Base-by-base conservation (phyloP, 2,329 filamentous ascomycete species). In the Xylariomycetidae sp. region DNA sequence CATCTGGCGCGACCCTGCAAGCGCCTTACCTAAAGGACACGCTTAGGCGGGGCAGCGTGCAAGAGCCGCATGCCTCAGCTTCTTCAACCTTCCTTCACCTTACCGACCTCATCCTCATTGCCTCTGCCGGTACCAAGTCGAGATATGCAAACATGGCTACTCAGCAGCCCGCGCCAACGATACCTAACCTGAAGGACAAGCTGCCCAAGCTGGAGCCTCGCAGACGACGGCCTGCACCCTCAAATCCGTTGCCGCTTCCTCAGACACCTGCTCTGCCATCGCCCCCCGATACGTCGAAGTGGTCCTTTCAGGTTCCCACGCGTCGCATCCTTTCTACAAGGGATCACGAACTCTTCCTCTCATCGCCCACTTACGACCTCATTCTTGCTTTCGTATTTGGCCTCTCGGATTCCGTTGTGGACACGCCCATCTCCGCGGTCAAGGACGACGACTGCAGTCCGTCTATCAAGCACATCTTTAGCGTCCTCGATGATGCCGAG, bases 371-470 rank as follows among this genome's bases (percentile, higher is more conserved):
- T 6, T 83, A 85, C 58, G 69, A 68, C 6, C 72, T 96, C 25
- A 72, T 98, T 26, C 67, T 85, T 37, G 78, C 85, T 14, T 98
- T 95, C 63, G 72, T 95, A 41, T 95, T 95, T 59, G 75, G 76
- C 8, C 76, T 98, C 15, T 81, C 88, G 27, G 89, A 95, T 50
- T 79, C 84, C 4, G 85, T 95, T 27, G 67, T 77, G 31, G 79
- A 85, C 52, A 76, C 69, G 18, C 76, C 82, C 6, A 73, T 82
- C 42, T 82, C 82, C 3, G 67, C 81, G 5, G 61, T 77, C 38
- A 67, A 70, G 17, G 64, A 72, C n/a, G 46, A 48, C 20, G 67
- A 74, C 26, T 59, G 79, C n/a, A 77, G 81, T 43, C 63, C 70
- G 12, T 59, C 70, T 4, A 65, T 93, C 34, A 65, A 66, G 38